Base-by-base conservation (phyloP, 441 rosid genomes). In the Macaranga tanarius region DNA sequence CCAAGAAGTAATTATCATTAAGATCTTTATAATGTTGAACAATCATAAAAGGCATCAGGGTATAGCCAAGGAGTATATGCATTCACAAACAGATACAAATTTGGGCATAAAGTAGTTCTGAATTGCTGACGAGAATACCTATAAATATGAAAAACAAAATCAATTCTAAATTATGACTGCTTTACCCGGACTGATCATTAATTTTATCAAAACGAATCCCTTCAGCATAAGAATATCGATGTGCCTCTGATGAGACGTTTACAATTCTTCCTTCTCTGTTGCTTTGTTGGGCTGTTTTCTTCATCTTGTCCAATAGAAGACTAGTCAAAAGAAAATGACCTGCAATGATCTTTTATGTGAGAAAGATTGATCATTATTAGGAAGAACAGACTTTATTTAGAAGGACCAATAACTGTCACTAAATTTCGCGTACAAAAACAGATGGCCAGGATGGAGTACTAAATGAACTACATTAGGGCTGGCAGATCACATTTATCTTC, bases 261-360 rank as follows among this genome's bases (percentile, higher is more conserved):
- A 88, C 77, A 58, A 90, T 84, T 73, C 94, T 81, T 75, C 92
- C 92, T 80, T 89, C 89, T 73, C 72, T 85, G 61, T 58, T 72
- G 62, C 85, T 84, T 72, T 75, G 71, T 51, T n/a, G 75, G 23
- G 90, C 80, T 31, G 95, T 84, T 74, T 80, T 81, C 81, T 88
- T 89, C 92, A 89, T 86, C 5, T 72, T 86, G 28, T 88, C 95
- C 84, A 88, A 63, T 62, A 89, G 71, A 26, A 85, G 89, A 61
- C 73, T 83, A 45, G 95, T 85, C 77, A 89, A 73, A 76, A 89
- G 90, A 80, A 89, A 89, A 78, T 89, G 92, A 67, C 92, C 95
- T 85, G 86, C 75, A 75, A 51, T 57, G 63, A 68, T 10, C 40
- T 67, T 62, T 51, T 68, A 6, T 12, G 8, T 67, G 45, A 67